Conservation (phyloP, 495 filamentous ascomycete species). For the Penicillium turbatum region DNA sequence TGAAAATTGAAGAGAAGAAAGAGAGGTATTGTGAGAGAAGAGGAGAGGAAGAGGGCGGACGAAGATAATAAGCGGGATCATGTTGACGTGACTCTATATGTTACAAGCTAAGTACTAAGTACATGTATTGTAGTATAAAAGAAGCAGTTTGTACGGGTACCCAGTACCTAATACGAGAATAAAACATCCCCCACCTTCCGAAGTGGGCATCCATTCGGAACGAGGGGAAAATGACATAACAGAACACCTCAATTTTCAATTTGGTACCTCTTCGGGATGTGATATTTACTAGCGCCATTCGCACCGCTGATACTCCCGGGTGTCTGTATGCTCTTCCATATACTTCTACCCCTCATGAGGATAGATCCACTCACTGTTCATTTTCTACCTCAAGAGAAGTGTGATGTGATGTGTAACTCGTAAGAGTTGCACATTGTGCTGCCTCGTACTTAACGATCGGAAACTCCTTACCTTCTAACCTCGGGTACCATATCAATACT, state of each 20-base stretch:
- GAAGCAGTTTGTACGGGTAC: neutral
- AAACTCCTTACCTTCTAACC: neutral
- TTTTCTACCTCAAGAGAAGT: too few species aligned
- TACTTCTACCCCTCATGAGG: too few species aligned
- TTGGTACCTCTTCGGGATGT: neutral
- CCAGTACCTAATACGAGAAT: conserved; percentile 10
- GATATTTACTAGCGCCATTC: neutral
- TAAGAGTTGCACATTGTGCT: neutral
- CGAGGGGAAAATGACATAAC: conserved; percentile 31
- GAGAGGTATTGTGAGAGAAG: conserved; percentile 9
- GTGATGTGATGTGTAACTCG: neutral
- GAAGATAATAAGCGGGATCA: conserved; percentile 31
- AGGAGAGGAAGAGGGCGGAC: conserved; percentile 12
- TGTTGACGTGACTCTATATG: conserved; percentile 29
- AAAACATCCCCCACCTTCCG: conserved; percentile 32
- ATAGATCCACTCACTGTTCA: too few species aligned
- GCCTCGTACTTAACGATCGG: neutral
- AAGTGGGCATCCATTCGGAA: conserved; percentile 23
- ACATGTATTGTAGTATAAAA: neutral
- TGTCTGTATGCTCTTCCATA: neutral
- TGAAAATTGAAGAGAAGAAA: conserved; percentile 6
- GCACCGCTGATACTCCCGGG: neutral
- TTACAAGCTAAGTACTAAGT: neutral
- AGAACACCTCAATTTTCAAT: neutral
- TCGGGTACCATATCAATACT: conserved; percentile 1